Conservation (phyloP, 2,329 filamentous ascomycete genomes). For the Cladophialophora psammophila region DNA sequence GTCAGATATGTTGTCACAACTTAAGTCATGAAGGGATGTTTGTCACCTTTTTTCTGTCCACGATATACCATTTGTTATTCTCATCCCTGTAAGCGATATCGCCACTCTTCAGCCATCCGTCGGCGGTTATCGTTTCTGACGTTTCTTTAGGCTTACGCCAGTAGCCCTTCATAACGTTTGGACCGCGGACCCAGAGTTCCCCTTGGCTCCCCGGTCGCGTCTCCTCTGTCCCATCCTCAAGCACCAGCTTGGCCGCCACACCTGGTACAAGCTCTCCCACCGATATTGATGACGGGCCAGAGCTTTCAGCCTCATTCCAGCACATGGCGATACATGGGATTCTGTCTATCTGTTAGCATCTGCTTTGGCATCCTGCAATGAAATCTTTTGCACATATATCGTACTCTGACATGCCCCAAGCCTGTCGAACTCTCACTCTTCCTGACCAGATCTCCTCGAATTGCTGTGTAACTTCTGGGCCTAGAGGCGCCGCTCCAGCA, state of each 20-base stretch:
- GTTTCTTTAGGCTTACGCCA: constrained; percentile 65
- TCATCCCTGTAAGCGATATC: constrained; percentile 59
- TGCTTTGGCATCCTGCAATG: neutral
- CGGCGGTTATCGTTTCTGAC: constrained; percentile 55
- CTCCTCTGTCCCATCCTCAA: constrained; percentile 9
- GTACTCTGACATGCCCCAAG: constrained; percentile 89
- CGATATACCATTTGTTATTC: constrained; percentile 46
- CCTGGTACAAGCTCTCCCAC: constrained; percentile 67
- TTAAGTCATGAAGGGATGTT: too few species aligned
- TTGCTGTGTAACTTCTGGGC: constrained; percentile 60
- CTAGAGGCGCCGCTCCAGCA: constrained; percentile 60
- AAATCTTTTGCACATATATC: neutral
- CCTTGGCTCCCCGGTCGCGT: constrained; percentile 11
- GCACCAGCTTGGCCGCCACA: constrained; percentile 66
- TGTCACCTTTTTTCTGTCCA: constrained; percentile 58
- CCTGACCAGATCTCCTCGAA: constrained; percentile 56
- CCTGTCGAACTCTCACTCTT: constrained; percentile 58
- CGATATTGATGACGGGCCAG: constrained; percentile 69
- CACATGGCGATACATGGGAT: neutral
- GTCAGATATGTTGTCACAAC: too few species aligned
- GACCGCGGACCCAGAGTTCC: constrained; percentile 62
- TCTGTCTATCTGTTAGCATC: neutral
- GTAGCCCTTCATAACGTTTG: constrained; percentile 66
- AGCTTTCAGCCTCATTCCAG: constrained; percentile 47
- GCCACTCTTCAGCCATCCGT: constrained; percentile 67